Evolutionary conservation across 805 yeast species (phyloP).

Genomic region (Candida yuanshanica): DNA sequence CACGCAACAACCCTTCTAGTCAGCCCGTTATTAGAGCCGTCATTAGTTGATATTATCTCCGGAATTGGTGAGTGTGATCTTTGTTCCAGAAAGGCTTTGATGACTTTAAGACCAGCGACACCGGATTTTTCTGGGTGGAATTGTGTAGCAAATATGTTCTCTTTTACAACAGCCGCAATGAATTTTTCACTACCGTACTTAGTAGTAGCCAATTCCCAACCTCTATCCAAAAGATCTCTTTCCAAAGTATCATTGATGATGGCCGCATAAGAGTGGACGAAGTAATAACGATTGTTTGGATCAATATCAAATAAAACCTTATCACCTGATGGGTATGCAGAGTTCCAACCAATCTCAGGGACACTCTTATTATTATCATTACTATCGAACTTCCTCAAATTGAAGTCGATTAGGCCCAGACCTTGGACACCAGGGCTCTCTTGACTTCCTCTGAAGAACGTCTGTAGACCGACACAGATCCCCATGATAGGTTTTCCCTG

Average conservation of each 20-base stretch:
- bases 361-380: conserved; percentile 62
- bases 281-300: conserved; percentile 72
- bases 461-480: conserved; percentile 93
- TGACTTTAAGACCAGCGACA: conserved; percentile 73
- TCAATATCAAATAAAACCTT: conserved; percentile 54
- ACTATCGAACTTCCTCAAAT: conserved; percentile 55
- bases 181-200: conserved; percentile 75
- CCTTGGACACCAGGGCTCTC: conserved; percentile 66
- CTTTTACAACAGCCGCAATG: conserved; percentile 74
- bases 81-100: conserved; percentile 61
- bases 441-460: conserved; percentile 68
- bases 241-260: conserved; percentile 39
- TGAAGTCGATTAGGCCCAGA: conserved; percentile 48
- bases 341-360: conserved; percentile 97
- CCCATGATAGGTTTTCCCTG: conserved; percentile 93
- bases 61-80: conserved; percentile 16
- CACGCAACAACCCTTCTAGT: conserved; percentile 94
- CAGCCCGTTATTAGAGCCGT: conserved; percentile 52
- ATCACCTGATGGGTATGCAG: conserved; percentile 26
- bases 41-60: conserved; percentile 21
- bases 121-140: conserved; percentile 99
- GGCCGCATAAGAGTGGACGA: conserved; percentile 92
- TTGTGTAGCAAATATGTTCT: conserved; percentile 88
- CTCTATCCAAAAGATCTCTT: conserved; percentile 28
- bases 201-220: conserved; percentile 73